A percentile compares a stretch with the other conserved stretches of the same genome.
Conservation (phyloP, 768 basidiomycete genomes). For the Termitomyces bulborhizus region DNA sequence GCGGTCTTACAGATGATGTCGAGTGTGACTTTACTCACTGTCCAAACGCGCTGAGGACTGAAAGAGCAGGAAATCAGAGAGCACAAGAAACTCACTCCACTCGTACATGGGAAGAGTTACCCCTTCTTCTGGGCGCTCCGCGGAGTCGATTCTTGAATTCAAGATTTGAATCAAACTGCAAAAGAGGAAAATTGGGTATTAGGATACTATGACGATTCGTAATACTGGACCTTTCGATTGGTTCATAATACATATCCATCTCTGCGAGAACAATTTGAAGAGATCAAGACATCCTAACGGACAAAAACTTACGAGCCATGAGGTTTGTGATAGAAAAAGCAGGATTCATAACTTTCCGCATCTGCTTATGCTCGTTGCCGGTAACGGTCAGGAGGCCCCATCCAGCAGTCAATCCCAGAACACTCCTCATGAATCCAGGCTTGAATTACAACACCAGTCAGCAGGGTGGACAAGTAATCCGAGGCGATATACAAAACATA, state of each 20-base stretch:
- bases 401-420: constrained; percentile 35
- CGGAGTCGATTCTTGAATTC: constrained; percentile 22
- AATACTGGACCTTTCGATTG: constrained; percentile 34
- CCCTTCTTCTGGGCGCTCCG: constrained; percentile 18
- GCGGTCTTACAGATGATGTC: constrained; percentile 48
- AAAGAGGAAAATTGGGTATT: not conserved
- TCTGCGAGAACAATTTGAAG: constrained; percentile 18
- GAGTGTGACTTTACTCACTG: constrained; percentile 47
- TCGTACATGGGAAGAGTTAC: constrained; percentile 33
- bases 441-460: constrained; percentile 10
- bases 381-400: constrained; percentile 44
- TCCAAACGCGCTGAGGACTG: not conserved
- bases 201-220: not conserved
- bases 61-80: not conserved
- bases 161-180: constrained; percentile 32
- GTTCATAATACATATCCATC: constrained; percentile 40
- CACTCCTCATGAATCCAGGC: constrained; percentile 38
- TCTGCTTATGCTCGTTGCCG: constrained; percentile 40
- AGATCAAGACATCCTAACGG: not conserved
- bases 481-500: constrained; percentile 12
- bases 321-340: constrained; percentile 43
- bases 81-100: constrained; percentile 33
- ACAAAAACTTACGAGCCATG: constrained; percentile 23
- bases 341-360: constrained; percentile 47
- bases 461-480: not conserved